Base-by-base conservation (phyloP, 768 basidiomycete species). In the Lanmaoa pseudosensibilis region DNA sequence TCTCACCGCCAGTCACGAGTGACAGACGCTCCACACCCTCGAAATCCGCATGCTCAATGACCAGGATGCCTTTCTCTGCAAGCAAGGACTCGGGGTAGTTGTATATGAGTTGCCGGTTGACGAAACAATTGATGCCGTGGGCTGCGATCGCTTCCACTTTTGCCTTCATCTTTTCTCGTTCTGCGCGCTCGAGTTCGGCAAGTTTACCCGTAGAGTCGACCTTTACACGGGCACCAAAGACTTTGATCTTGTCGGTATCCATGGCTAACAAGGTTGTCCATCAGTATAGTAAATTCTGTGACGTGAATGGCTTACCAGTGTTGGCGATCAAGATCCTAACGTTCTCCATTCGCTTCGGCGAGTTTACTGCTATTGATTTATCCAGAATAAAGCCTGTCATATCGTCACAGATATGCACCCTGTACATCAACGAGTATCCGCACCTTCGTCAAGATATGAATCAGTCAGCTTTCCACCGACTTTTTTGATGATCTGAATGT, bases 201-300 rank as follows among this genome's bases (percentile, higher is more conserved):
- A 99, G 84, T 76, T 99, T 98, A 50, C 95, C 91, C 3, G 97
- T 96, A 45, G 91, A 82, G 65, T 98, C 96, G 7, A 98, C 97
- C 75, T 94, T 93, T 59, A 98, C 87, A 37, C 94, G 83, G 0
- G 97, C 96, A 41, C 97, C 97, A 59, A 99, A 99, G 58, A 99
- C 89, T 77, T 99, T 99, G 80, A 98, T 97, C 74, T 99, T 99
- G 77, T 99, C 97, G 27, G 97, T 99, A 75, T 99, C 97, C 97
- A 98, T 98, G 4, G 97, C 94, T 95, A 61, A 40, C 7, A 55
- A 46, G 12, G 19, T 47, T 16, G 10, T 13, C 19, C 37, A 46
- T 50, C 21, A 55, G n/a, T 13, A 34, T 16, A 16, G 25, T 21
- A 19, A 46, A 27, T 2, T 13, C 27, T 34, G 11, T 7, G 32